These are phyloP conservation scores for Penicillium argentinense DNA, from an alignment of 495 filamentous ascomycete genomes.

Conservation along the genomic window DNA sequence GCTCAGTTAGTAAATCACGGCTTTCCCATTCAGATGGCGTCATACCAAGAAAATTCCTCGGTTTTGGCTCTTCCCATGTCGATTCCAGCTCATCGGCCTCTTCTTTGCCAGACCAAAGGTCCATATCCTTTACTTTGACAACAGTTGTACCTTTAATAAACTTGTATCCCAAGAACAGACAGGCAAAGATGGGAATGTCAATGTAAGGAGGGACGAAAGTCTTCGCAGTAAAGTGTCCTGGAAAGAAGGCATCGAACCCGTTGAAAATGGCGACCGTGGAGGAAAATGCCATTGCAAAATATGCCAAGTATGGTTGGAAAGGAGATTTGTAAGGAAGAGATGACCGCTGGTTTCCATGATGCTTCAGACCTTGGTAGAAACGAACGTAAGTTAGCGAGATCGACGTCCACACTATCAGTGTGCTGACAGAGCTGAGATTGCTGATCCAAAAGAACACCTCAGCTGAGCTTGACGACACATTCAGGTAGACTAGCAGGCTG, in stretches of 20 bases:
- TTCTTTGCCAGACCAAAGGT: constrained; percentile 36
- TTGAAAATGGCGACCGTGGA: constrained; percentile 53
- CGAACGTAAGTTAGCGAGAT: constrained; percentile 55
- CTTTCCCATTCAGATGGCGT: too few species aligned
- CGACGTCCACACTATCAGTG: constrained; percentile 56
- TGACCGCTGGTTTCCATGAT: constrained; percentile 43
- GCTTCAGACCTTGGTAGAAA: constrained; percentile 49
- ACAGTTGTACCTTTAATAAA: constrained; percentile 52
- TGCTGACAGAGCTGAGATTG: constrained; percentile 52
- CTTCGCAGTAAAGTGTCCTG: constrained; percentile 35
- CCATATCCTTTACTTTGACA: constrained; percentile 48
- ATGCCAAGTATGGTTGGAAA: constrained; percentile 53
- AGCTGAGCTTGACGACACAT: constrained; percentile 25
- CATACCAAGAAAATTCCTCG: constrained; percentile 26
- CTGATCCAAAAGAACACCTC: constrained; percentile 51
- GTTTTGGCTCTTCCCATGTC: constrained; percentile 23
- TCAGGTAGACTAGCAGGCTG: constrained; percentile 31
- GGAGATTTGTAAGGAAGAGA: constrained; percentile 50
- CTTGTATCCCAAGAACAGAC: constrained; percentile 57
- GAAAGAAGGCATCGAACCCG: constrained; percentile 61
- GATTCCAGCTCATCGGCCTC: constrained; percentile 19
- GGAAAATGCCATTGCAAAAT: constrained; percentile 48
- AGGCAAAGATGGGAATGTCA: constrained; percentile 54
- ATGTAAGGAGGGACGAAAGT: constrained; percentile 36
- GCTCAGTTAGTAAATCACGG: neutral